These are phyloP conservation scores for Suillus luteus DNA, from an alignment of 768 basidiomycete species.

Conservation along the genomic window DNA sequence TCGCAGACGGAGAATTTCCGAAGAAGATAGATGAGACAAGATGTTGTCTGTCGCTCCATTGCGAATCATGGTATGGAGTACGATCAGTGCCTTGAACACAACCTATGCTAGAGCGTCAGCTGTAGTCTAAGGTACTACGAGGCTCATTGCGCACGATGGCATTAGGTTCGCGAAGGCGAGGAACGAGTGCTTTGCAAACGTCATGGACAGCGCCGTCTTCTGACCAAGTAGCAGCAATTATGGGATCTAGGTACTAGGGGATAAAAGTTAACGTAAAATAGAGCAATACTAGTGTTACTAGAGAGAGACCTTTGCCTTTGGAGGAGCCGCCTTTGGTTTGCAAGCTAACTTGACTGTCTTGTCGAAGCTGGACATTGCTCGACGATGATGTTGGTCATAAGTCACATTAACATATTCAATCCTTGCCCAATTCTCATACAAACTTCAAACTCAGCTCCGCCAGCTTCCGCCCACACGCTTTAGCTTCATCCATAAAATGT, in stretches of 20 bases:
- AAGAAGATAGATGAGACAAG: constrained; percentile 76
- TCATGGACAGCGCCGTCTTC: constrained; percentile 93
- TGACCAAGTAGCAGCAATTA: constrained; percentile 95
- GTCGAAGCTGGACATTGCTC: constrained; percentile 74
- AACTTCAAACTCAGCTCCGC: constrained; percentile 31
- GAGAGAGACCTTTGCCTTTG: constrained; percentile 83
- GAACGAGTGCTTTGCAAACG: constrained; percentile 85
- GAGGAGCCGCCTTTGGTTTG: constrained; percentile 94
- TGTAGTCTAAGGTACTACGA: neutral
- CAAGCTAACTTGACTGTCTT: constrained; percentile 96
- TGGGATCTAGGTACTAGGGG: constrained; percentile 88
- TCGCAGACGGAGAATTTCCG: constrained; percentile 78
- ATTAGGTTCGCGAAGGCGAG: constrained; percentile 89
- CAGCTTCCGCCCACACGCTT: constrained; percentile 12
- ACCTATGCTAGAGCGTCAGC: constrained; percentile 49
- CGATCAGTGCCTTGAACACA: constrained; percentile 97
- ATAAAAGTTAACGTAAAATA: constrained; percentile 10
- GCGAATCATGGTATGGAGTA: constrained; percentile 94
- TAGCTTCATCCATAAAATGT: neutral
- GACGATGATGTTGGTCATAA: constrained; percentile 14
- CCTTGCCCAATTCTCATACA: constrained; percentile 5
- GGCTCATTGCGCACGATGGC: constrained; percentile 63
- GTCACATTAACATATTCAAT: constrained; percentile 9
- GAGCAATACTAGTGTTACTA: neutral
- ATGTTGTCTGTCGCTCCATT: constrained; percentile 96